A percentile compares a stretch with the other conserved stretches of the same genome.
phyloP scores from a whole-genome alignment of 2,329 filamentous ascomycete species.

The Fusarium sp. region DNA sequence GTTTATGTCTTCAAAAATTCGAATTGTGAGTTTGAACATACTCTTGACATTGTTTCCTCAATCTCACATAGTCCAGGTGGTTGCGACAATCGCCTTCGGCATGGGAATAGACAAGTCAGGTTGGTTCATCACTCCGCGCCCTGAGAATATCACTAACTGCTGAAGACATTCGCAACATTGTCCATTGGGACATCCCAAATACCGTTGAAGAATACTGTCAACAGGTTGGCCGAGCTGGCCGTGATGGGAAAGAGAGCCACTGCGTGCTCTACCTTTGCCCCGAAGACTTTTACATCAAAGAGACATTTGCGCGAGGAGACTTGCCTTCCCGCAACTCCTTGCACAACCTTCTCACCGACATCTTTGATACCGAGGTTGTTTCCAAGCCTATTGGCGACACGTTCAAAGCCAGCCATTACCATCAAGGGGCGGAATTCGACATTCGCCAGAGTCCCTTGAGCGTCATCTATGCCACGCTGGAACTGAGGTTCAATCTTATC shows the following conservation, averaged over 20 bases:
- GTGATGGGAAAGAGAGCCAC: slow-evolving; percentile 63
- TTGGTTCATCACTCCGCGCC: not conserved
- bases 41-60: rapidly evolving
- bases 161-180: slow-evolving; percentile 63
- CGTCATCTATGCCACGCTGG: slow-evolving; percentile 70
- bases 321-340: slow-evolving; percentile 65
- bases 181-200: slow-evolving; percentile 64
- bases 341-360: slow-evolving; percentile 59
- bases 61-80: slow-evolving; percentile 30
- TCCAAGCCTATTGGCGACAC: slow-evolving; percentile 27
- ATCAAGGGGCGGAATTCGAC: slow-evolving; percentile 63
- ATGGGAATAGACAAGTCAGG: slow-evolving; percentile 69
- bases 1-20: slow-evolving; percentile 60
- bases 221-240: slow-evolving; percentile 66
- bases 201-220: slow-evolving; percentile 69
- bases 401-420: slow-evolving; percentile 56
- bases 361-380: slow-evolving; percentile 56
- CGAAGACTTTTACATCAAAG: slow-evolving; percentile 68
- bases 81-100: slow-evolving; percentile 68
- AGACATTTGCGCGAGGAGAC: slow-evolving; percentile 70
- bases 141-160: not conserved
- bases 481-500: slow-evolving; percentile 67
- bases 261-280: slow-evolving; percentile 70
- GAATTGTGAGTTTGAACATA: slow-evolving; percentile 42
- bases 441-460: slow-evolving; percentile 62